Conservation (phyloP, 1,139 yeast genomes). For the Candida pseudoviswanathii region DNA sequence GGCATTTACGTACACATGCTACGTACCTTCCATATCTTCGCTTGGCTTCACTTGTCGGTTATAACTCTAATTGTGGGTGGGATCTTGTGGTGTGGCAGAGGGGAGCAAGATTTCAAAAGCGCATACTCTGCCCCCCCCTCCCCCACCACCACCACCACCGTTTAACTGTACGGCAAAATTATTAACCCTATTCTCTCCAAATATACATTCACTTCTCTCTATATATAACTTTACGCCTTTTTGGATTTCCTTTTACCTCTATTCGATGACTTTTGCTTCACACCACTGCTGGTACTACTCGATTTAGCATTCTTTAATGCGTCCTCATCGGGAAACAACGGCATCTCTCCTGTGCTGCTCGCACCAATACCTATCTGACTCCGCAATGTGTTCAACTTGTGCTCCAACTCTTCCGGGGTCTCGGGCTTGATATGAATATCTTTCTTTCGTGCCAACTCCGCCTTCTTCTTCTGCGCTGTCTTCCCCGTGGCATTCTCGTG, state of each 20-base stretch:
- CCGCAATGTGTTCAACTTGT: constrained; percentile 33
- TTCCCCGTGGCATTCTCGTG: constrained; percentile 24
- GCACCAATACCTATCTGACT: constrained; percentile 26
- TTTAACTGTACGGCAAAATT: background rate
- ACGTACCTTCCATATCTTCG: too few relatives aligned
- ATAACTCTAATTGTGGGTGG: too few relatives aligned
- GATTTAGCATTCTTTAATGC: constrained; percentile 7
- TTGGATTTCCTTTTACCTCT: constrained; percentile 3
- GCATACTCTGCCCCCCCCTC: too few relatives aligned
- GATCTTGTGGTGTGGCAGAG: background rate
- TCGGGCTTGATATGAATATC: constrained; percentile 37
- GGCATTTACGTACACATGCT: too few relatives aligned
- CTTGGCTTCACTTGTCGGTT: too few relatives aligned
- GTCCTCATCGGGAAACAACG: constrained; percentile 28
- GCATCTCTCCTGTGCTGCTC: constrained; percentile 20
- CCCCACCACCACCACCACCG: too few relatives aligned
- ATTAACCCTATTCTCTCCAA: background rate
- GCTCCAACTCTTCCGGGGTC: constrained; percentile 36
- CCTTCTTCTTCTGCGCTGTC: constrained; percentile 21
- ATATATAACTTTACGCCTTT: constrained; percentile 2
- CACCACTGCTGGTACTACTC: background rate
- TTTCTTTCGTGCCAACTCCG: constrained; percentile 22
- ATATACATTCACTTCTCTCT: too few relatives aligned
- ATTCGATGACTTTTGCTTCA: background rate
- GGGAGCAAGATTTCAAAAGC: too few relatives aligned